phyloP scores from a whole-genome alignment of 306 rosid genomes.

The Cercis canadensis region DNA sequence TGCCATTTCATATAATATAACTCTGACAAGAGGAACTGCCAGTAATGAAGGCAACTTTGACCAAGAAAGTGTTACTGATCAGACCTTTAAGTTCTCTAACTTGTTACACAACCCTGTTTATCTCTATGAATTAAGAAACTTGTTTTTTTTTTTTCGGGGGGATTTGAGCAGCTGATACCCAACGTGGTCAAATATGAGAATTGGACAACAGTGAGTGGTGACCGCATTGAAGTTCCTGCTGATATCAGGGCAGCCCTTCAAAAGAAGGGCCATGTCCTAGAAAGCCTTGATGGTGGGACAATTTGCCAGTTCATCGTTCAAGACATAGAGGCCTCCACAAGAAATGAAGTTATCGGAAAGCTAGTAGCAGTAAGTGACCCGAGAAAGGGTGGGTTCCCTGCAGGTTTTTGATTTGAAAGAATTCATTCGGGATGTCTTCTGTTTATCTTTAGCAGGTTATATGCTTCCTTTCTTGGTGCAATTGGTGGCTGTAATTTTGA shows the following conservation, averaged over 20 bases:
- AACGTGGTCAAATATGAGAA: slow-evolving; percentile 74
- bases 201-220: slow-evolving; percentile 75
- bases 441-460: neutral
- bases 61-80: too few relatives aligned
- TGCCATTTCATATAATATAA: too few relatives aligned
- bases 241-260: slow-evolving; percentile 59
- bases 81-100: too few relatives aligned
- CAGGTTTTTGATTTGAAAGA: slow-evolving; percentile 71
- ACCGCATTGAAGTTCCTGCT: slow-evolving; percentile 68
- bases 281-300: slow-evolving; percentile 66
- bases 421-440: neutral
- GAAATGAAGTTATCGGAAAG: slow-evolving; percentile 39
- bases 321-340: slow-evolving; percentile 21
- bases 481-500: neutral
- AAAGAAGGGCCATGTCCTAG: slow-evolving; percentile 75
- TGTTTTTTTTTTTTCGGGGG: too few relatives aligned
- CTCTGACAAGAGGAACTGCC: too few relatives aligned
- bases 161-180: slow-evolving; percentile 68
- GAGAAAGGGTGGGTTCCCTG: slow-evolving; percentile 85
- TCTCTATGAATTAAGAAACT: slow-evolving; percentile 5
- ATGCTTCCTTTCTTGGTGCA: slow-evolving; percentile 1
- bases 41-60: too few relatives aligned
- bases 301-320: slow-evolving; percentile 66
- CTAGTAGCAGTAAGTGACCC: slow-evolving; percentile 94
- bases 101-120: too few relatives aligned